These are phyloP conservation scores for Lentinula sp. DNA, from an alignment of 768 basidiomycete genomes.

Conservation along the genomic window DNA sequence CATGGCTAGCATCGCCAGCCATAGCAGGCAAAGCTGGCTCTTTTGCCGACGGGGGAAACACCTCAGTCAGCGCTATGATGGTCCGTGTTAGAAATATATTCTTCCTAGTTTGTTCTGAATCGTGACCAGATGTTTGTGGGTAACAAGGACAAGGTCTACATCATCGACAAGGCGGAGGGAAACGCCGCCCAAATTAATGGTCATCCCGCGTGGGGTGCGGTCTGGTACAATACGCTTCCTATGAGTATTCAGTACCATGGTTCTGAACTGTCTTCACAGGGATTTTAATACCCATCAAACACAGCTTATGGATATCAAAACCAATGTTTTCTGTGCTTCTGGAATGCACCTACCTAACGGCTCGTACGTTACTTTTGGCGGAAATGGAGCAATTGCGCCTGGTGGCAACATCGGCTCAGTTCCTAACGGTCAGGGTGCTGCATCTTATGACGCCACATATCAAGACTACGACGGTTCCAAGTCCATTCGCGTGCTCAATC, in stretches of 20 bases:
- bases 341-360: constrained; percentile 81
- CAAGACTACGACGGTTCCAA: constrained; percentile 76
- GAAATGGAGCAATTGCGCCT: constrained; percentile 68
- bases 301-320: constrained; percentile 62
- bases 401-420: constrained; percentile 55
- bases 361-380: constrained; percentile 69
- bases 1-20: constrained; percentile 35
- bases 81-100: constrained; percentile 21
- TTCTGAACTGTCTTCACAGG: constrained; percentile 25
- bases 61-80: constrained; percentile 48
- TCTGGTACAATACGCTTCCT: constrained; percentile 38
- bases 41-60: constrained; percentile 40
- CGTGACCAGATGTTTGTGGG: constrained; percentile 70
- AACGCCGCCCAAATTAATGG: constrained; percentile 61
- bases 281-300: constrained; percentile 56
- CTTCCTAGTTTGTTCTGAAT: neutral
- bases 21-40: constrained; percentile 33
- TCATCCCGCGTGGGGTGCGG: constrained; percentile 71
- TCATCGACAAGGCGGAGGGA: constrained; percentile 86
- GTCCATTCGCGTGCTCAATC: constrained; percentile 76
- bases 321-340: constrained; percentile 78
- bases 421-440: constrained; percentile 37
- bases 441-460: constrained; percentile 59
- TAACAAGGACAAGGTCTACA: constrained; percentile 75
- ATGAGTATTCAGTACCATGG: neutral